A percentile compares a stretch with the other conserved stretches of the same genome.
Conservation (phyloP, 331 rosid species). For the Saraca asoca region DNA sequence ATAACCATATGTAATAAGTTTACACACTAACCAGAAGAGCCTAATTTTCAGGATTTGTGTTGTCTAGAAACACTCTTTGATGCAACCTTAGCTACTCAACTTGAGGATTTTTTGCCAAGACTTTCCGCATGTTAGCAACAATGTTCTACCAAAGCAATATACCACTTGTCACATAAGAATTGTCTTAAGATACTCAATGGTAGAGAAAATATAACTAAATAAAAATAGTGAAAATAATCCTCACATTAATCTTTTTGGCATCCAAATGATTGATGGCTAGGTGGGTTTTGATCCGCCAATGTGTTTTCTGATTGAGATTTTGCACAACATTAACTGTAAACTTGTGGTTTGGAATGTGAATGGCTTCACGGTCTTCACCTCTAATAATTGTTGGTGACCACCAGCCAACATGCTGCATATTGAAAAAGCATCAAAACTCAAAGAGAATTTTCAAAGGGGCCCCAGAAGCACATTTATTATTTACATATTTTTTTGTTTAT, state of each 20-base stretch:
- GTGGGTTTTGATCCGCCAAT: slow-evolving; percentile 97
- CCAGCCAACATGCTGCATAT: slow-evolving; percentile 92
- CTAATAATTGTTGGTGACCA: slow-evolving; percentile 92
- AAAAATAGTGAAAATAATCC: slow-evolving; percentile 31
- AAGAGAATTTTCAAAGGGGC: slow-evolving; percentile 20
- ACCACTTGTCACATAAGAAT: slow-evolving; percentile 23
- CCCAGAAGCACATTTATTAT: slow-evolving; percentile 14
- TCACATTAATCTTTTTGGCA: slow-evolving; percentile 79
- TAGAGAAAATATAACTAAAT: slow-evolving; percentile 19
- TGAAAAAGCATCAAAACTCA: slow-evolving; percentile 35
- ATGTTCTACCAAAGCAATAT: slow-evolving; percentile 61
- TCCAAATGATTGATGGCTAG: slow-evolving; percentile 90
- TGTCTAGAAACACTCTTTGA: slow-evolving; percentile 88
- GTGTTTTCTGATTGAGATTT: slow-evolving; percentile 85
- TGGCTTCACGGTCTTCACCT: slow-evolving; percentile 98
- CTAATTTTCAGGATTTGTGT: slow-evolving; percentile 75
- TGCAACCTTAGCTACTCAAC: slow-evolving; percentile 95
- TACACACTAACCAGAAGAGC: slow-evolving; percentile 81
- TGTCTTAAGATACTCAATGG: slow-evolving; percentile 24
- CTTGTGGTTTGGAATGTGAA: slow-evolving; percentile 95
- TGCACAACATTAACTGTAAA: slow-evolving; percentile 86
- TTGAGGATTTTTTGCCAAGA: slow-evolving; percentile 93
- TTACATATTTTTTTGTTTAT: too few species aligned
- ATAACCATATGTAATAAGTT: slow-evolving; percentile 18
- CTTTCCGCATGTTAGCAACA: slow-evolving; percentile 97